Base-by-base conservation (phyloP, 2,329 filamentous ascomycete species). In the Aspergillus felis region DNA sequence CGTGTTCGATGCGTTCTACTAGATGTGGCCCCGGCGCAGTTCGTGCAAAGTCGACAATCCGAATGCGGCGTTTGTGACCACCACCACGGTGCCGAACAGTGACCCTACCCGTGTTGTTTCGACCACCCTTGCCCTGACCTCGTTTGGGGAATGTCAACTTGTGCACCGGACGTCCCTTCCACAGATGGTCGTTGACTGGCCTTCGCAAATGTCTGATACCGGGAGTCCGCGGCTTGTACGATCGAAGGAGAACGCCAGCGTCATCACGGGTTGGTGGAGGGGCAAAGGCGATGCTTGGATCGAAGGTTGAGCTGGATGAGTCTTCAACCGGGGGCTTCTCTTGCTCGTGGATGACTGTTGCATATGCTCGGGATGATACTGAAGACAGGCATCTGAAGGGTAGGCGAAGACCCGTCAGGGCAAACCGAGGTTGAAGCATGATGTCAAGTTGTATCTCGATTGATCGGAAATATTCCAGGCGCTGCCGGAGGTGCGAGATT, bases 1-100 rank as follows among this genome's bases (percentile, higher is more conserved):
- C 95, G 74, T 97, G 92, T 75, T 99, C 94, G 69, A 99, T 92
- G 60, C 94, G 86, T 72, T 97, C 92, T 55, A 99, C 93, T 17
- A 87, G 77, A 67, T 97, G 94, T 62, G 90, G 87, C 20, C 94
- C 94, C 0, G 92, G 85, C 27, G 84, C 83, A 74, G 82, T 85
- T 54, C 94, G 88, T 64, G 87, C 80, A 73, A 96, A 99, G 76
- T 99, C 95, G 35, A 99, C 87, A 1, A 87, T 94, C 59, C 95
- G 83, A 78, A 99, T 95, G 71, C 94, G 87, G 70, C 92, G 84
- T 82, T 97, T 96, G 59, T 88, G 88, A 64, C 94, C 95, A 74
- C 93, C 94, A 71, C 94, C 94, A 57, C 89, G 87, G 79, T 99
- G 94, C 65, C 95, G 84, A 50, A 99, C 88, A 0, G 92, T 96